Evolutionary conservation across 768 basidiomycete genomes (phyloP), one percentile per base, ranked within the genome.

Genomic region (Tricholoma sp.): DNA sequence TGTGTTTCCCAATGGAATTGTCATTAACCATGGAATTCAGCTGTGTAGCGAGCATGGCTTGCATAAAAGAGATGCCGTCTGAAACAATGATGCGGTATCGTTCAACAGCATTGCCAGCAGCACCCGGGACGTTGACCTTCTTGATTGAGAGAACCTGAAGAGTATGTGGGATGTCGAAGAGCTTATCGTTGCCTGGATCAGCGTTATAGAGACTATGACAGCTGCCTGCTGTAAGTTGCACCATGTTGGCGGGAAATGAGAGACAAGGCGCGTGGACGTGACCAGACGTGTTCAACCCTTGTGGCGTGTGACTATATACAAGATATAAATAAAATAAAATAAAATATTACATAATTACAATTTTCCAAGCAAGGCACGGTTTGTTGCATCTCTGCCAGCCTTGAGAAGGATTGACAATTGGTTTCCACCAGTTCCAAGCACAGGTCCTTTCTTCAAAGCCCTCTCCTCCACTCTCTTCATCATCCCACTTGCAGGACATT

Each of bases 31-130:
- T 72, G 6, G 75, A 59, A 64, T 98, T 98, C 45, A 94, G 80
- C 65, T 93, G 89, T 0, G 95, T 98, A 4, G 94, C 91, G 33
- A 98, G 78, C 97, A 99, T 98, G 24, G 90, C 86, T 69, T 98
- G 97, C 49, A 89, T 77, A 68, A 90, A 97, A 61, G 89, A 74
- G 17, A 78, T 76, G 39, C 96, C 94, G 71, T 98, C 96, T 0
- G 94, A 96, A 39, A 98, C 75, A 70, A 98, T 91, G 57, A 96
- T 79, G 58, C 93, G 81, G 70, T 81, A 85, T 56, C 88, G 76
- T 65, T 89, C 87, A 45, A 77, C 60, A 45, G 71, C 29, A 24
- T 24, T 24, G 7, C 52, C 69, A 10, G 63, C 57, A 18, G 59
- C 66, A n/a, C 66, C 61, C 8, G 68, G 24, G 4, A 24, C 66